phyloP scores from a whole-genome alignment of 1,139 yeast genomes.

The Geotrichum aggregatum region DNA sequence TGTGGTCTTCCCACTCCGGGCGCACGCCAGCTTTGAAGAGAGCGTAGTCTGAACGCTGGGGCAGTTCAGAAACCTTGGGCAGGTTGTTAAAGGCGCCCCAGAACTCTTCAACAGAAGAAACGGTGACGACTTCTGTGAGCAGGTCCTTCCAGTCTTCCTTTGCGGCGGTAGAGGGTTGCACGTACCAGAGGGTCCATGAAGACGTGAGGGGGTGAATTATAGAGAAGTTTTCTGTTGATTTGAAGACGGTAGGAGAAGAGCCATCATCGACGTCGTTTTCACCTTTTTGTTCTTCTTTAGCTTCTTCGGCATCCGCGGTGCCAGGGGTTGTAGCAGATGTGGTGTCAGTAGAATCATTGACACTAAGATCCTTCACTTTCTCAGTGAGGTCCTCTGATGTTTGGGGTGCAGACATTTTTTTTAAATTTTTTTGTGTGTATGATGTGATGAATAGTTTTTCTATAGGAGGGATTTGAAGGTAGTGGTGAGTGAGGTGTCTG shows the following conservation, averaged over 20 bases:
- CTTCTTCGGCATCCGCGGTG: conserved; percentile 30
- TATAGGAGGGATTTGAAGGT: background rate
- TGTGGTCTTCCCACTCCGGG: conserved; percentile 97
- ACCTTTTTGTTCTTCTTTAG: conserved; percentile 26
- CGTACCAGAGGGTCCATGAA: conserved; percentile 97
- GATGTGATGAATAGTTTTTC: background rate
- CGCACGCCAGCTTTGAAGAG: conserved; percentile 90
- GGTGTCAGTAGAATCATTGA: conserved; percentile 20
- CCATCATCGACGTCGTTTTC: conserved; percentile 17
- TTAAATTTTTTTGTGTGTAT: no score
- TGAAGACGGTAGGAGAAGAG: conserved; percentile 51
- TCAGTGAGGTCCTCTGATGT: conserved; percentile 10
- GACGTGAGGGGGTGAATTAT: conserved; percentile 89
- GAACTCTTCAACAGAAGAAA: conserved; percentile 92
- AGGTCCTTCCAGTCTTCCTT: conserved; percentile 90
- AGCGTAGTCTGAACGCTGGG: conserved; percentile 90
- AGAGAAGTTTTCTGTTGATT: conserved; percentile 63
- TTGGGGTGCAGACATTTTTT: background rate
- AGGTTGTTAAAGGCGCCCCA: conserved; percentile 97
- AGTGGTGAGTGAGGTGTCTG: background rate
- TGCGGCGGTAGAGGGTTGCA: conserved; percentile 79
- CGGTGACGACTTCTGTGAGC: conserved; percentile 87
- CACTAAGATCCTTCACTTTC: conserved; percentile 27
- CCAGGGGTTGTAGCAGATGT: conserved; percentile 25
- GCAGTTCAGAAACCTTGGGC: conserved; percentile 88